phyloP scores from a whole-genome alignment of 176 grass and related monocot genomes.

The Cenchrus fungigraminus region DNA sequence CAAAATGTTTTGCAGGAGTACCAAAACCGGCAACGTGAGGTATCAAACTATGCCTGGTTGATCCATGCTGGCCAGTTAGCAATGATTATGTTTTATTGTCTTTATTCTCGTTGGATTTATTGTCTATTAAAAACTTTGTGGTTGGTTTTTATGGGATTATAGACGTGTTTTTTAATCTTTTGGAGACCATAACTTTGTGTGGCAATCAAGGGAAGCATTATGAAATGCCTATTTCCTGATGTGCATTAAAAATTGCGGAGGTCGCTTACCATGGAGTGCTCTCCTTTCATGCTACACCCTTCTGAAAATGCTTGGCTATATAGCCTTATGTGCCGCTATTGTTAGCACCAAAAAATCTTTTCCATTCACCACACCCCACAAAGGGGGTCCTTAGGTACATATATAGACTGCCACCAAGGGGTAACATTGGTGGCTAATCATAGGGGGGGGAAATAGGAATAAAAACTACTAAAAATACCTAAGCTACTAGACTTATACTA shows the following conservation, averaged over 20 bases:
- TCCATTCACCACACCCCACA: too few species aligned
- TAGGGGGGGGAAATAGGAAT: too few species aligned
- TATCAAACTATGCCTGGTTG: slow-evolving; percentile 33
- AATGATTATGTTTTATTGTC: slow-evolving; percentile 4
- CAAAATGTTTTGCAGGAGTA: slow-evolving; percentile 94
- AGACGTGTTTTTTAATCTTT: background rate
- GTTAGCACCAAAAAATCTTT: too few species aligned
- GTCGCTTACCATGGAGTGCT: background rate
- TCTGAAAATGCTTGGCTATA: slow-evolving; percentile 2
- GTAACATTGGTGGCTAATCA: too few species aligned
- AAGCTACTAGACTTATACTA: too few species aligned
- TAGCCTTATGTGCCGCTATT: background rate
- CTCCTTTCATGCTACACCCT: background rate
- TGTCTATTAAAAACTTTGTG: background rate
- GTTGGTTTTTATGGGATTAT: background rate
- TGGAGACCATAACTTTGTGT: background rate
- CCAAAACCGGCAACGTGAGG: slow-evolving; percentile 78
- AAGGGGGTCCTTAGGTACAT: too few species aligned
- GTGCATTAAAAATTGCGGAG: background rate
- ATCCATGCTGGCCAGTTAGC: background rate
- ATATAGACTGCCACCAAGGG: too few species aligned
- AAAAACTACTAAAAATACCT: too few species aligned
- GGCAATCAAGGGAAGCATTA: background rate
- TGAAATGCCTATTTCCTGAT: background rate
- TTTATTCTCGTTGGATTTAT: slow-evolving; percentile 11